Evolutionary conservation across 2,329 filamentous ascomycete species (phyloP), one percentile per base, ranked within the genome.

Genomic region (Exophiala bonariae): DNA sequence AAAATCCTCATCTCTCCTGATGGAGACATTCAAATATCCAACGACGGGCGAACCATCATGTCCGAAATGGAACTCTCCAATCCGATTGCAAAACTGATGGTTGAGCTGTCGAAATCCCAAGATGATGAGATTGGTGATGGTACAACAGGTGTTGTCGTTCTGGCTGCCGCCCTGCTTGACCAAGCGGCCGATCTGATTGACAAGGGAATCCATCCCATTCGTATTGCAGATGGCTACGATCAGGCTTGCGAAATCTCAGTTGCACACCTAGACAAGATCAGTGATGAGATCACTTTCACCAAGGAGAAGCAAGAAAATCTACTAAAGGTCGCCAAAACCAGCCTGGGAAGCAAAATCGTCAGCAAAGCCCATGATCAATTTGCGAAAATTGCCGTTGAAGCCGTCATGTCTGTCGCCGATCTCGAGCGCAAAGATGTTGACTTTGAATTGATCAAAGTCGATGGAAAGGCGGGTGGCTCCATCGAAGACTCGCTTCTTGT

Each of bases 321-420:
- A 32, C 79, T 93, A 70, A 93, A 93, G 77, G 93, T 97, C 26
- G 93, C 93, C 50, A 90, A 89, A 72, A 99, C 93, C 55, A 93
- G 89, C 71, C 74, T 99, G 67, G 93, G 95, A 60, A 96, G 89
- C 80, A 99, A 99, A 78, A 99, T 99, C 66, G 93, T 99, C 40
- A 97, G 91, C 66, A 99, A 96, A 73, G 89, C 93, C 33, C 93
- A 99, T 72, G 92, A 97, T 70, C 92, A 97, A 68, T 99, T 99
- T 66, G 87, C 93, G 64, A 86, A 95, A 59, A 99, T 99, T 63
- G 93, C 93, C 44, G 90, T 99, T 36, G 93, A 99, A 65, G 95
- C 93, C 34, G 92, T 99, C 40, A 81, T 99, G 50, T 96, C 91
- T 2, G 95, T 99, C 49, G 93, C 93, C 42, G 93, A 99, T 66